Conservation (phyloP, 306 rosid genomes). For the Rosa multiflora region DNA sequence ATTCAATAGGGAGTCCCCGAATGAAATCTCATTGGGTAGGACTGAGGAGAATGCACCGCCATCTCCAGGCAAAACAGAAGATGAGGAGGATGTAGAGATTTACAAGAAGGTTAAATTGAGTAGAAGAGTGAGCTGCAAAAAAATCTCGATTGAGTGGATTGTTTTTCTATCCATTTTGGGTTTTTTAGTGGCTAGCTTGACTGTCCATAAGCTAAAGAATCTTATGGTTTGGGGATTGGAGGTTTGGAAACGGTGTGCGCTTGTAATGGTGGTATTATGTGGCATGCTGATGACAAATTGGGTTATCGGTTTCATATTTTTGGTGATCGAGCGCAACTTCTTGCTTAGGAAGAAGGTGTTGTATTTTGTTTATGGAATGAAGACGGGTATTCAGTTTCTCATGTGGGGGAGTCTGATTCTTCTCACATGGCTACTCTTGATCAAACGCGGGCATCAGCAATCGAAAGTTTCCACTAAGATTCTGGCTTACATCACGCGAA, state of each 20-base stretch:
- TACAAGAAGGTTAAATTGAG: conserved; percentile 49
- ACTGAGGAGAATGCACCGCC: neutral
- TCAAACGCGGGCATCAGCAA: neutral
- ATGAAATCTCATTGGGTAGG: no score
- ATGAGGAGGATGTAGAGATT: conserved; percentile 61
- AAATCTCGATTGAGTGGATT: conserved; percentile 47
- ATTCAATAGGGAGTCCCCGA: no score
- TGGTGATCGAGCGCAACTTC: conserved; percentile 74
- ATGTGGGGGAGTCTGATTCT: no score
- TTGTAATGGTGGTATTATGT: conserved; percentile 43
- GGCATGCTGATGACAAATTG: conserved; percentile 67
- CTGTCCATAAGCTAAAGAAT: conserved; percentile 30
- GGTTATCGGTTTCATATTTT: conserved; percentile 64
- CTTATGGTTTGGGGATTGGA: conserved; percentile 45
- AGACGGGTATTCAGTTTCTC: no score
- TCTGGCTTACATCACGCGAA: neutral
- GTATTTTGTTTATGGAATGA: neutral
- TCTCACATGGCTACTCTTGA: neutral
- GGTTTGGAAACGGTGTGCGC: conserved; percentile 54
- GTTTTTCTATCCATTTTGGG: conserved; percentile 42
- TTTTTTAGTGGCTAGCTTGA: conserved; percentile 49
- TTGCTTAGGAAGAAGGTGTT: conserved; percentile 24
- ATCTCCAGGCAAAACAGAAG: conserved; percentile 41
- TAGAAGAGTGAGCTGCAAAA: conserved; percentile 35
- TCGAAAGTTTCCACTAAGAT: neutral